Percentiles rank a stretch among this genome's conserved stretches.
Conservation (phyloP, 495 filamentous ascomycete species). For the Neurospora tetraspora region DNA sequence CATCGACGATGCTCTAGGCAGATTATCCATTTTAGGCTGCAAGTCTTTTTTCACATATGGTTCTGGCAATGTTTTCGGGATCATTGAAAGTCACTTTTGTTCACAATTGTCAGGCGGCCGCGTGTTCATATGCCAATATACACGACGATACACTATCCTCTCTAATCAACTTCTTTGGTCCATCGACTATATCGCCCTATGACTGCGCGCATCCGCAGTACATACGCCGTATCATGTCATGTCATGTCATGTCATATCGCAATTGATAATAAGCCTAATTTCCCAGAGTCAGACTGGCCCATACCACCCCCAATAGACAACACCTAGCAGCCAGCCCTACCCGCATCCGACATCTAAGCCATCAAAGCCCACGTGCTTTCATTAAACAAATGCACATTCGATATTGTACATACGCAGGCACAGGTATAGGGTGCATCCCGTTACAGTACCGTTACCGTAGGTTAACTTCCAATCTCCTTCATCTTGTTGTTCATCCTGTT, state of each 20-base stretch:
- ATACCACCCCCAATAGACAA: not conserved
- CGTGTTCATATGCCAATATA: not conserved
- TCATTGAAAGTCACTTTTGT: not conserved
- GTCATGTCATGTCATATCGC: not conserved
- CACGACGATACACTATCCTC: not conserved
- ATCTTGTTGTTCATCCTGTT: not conserved
- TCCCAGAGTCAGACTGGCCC: not conserved
- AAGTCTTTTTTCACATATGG: not conserved
- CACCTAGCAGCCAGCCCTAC: not conserved
- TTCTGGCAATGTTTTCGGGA: not conserved
- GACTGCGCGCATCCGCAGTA: not conserved
- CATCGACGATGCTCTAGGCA: not conserved
- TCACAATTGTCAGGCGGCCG: not conserved
- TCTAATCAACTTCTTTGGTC: no score
- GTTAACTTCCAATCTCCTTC: not conserved
- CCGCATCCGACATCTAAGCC: not conserved
- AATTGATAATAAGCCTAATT: not conserved
- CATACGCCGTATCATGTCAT: not conserved
- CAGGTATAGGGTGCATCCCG: not conserved
- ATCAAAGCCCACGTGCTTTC: not conserved
- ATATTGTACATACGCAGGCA: not conserved
- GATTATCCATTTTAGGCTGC: not conserved
- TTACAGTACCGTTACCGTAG: not conserved
- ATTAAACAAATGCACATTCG: not conserved
- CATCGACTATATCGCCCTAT: not conserved